phyloP scores from a whole-genome alignment of 441 rosid genomes.

The Corymbia calophylla region DNA sequence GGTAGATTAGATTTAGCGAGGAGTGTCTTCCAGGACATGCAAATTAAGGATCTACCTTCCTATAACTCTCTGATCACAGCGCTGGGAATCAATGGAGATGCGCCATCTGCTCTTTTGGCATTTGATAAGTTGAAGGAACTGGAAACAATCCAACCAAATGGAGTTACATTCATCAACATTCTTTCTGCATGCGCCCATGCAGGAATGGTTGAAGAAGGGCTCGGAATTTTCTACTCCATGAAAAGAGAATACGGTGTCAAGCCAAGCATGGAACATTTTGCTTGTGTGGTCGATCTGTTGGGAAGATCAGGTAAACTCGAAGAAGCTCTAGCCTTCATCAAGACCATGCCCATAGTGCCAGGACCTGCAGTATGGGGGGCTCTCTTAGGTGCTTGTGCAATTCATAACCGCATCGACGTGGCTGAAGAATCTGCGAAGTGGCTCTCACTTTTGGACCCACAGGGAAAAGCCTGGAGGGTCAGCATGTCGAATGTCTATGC shows the following conservation, averaged over 20 bases:
- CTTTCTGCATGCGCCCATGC: background rate
- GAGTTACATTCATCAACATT: background rate
- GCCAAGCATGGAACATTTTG: slow-evolving; percentile 21
- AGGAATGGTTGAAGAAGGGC: slow-evolving; percentile 1
- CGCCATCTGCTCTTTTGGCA: background rate
- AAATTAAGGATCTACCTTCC: background rate
- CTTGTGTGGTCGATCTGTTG: slow-evolving; percentile 21
- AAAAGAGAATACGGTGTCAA: background rate
- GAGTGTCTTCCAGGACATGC: slow-evolving; percentile 8
- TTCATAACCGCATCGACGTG: background rate
- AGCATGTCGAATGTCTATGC: slow-evolving; percentile 21
- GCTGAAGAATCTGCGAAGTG: background rate
- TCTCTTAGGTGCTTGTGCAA: slow-evolving; percentile 16
- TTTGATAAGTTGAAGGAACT: background rate
- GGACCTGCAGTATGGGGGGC: slow-evolving; percentile 7
- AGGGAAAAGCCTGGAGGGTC: slow-evolving; percentile 13
- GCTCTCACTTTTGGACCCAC: slow-evolving; percentile 5
- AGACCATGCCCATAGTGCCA: slow-evolving; percentile 4
- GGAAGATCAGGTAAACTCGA: slow-evolving; percentile 21
- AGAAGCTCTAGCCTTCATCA: slow-evolving; percentile 17
- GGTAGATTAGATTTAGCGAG: slow-evolving; percentile 13
- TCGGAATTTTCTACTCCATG: background rate
- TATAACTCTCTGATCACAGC: slow-evolving; percentile 3
- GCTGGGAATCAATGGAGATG: slow-evolving; percentile 4
- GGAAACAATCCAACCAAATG: background rate